A percentile compares a stretch with the other conserved stretches of the same genome.
phyloP scores from a whole-genome alignment of 2,329 filamentous ascomycete species.

The Fusarium devonianum region DNA sequence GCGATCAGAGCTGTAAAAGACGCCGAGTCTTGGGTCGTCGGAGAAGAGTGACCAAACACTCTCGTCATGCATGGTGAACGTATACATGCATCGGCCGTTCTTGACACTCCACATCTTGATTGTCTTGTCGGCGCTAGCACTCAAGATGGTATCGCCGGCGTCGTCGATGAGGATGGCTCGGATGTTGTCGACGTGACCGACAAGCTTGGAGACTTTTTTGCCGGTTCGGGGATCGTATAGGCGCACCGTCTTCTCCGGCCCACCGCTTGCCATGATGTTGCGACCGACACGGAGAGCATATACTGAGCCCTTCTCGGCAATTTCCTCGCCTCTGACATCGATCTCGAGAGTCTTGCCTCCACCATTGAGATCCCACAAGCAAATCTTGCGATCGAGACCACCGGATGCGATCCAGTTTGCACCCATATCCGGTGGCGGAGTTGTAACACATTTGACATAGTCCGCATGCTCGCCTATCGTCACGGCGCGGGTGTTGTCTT shows the following conservation, averaged over 20 bases:
- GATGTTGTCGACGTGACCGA: constrained; percentile 95
- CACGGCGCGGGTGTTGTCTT: constrained; percentile 59
- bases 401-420: constrained; percentile 92
- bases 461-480: constrained; percentile 93
- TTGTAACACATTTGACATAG: constrained; percentile 94
- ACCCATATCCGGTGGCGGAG: constrained; percentile 66
- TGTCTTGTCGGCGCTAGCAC: constrained; percentile 93
- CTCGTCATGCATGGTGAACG: constrained; percentile 97
- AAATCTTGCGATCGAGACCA: constrained; percentile 90
- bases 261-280: constrained; percentile 86
- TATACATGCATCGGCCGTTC: constrained; percentile 95
- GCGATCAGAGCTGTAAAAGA: constrained; percentile 95
- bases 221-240: constrained; percentile 91
- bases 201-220: constrained; percentile 92
- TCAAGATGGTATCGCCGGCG: constrained; percentile 89
- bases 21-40: constrained; percentile 80
- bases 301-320: constrained; percentile 89
- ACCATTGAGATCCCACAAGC: constrained; percentile 91
- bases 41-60: constrained; percentile 97
- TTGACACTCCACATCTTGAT: constrained; percentile 98
- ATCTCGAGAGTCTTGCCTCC: constrained; percentile 87
- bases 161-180: constrained; percentile 89
- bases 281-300: constrained; percentile 86
- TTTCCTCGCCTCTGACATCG: constrained; percentile 82
- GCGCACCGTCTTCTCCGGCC: constrained; percentile 90